Evolutionary conservation across 1,139 yeast genomes (phyloP).

Genomic region (Lodderomyces beijingensis): DNA sequence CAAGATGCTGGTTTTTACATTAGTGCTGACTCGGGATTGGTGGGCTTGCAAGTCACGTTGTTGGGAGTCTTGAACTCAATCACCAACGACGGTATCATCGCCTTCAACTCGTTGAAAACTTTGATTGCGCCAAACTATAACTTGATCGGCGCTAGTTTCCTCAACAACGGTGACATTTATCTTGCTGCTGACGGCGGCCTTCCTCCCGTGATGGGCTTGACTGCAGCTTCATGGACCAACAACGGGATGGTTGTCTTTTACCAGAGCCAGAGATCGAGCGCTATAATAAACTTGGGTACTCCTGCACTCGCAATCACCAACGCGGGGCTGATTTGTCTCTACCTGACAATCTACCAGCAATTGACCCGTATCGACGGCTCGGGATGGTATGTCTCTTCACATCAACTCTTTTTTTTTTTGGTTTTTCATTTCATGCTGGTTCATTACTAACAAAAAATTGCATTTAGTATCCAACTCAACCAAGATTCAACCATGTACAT

Average conservation of each 20-base stretch:
- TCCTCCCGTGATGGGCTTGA: constrained; percentile 17
- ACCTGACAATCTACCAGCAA: constrained; percentile 22
- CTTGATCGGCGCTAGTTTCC: constrained; percentile 18
- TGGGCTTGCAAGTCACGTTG: constrained; percentile 14
- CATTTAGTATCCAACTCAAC: constrained; percentile 20
- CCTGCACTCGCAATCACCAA: constrained; percentile 15
- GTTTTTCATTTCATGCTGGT: constrained; percentile 1
- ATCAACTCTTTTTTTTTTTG: constrained; percentile 9
- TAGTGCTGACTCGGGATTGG: constrained; percentile 12
- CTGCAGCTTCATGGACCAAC: constrained; percentile 21
- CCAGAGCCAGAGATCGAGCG: constrained; percentile 18
- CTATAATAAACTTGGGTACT: constrained; percentile 20
- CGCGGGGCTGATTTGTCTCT: constrained; percentile 24
- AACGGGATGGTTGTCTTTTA: constrained; percentile 23
- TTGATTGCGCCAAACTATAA: constrained; percentile 17
- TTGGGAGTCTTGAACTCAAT: constrained; percentile 12
- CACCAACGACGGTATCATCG: constrained; percentile 21
- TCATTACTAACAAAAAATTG: background rate
- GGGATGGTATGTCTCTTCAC: constrained; percentile 23
- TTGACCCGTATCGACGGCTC: constrained; percentile 21
- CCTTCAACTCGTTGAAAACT: constrained; percentile 20
- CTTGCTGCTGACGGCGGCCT: constrained; percentile 22
- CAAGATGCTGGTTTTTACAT: constrained; percentile 24
- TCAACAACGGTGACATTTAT: constrained; percentile 27
- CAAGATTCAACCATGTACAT: constrained; percentile 17